Base-by-base conservation (phyloP, 2,329 filamentous ascomycete species). In the Thelonectria blattea region DNA sequence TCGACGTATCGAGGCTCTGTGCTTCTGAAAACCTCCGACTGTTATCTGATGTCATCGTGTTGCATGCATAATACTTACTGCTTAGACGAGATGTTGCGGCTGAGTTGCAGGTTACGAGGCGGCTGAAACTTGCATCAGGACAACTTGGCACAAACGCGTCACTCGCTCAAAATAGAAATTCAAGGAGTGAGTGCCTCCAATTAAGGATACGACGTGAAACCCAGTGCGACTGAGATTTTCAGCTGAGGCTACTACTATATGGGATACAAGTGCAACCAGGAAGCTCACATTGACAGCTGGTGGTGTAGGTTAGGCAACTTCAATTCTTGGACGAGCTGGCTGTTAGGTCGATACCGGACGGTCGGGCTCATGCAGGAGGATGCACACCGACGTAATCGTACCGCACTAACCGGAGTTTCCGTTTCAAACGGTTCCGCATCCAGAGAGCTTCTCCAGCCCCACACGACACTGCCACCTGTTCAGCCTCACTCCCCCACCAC, bases 401-500 rank as follows among this genome's bases (percentile, higher is more conserved):
- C 47, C 18, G 5, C 39, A 45, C 54, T 56, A 56, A 51, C 54
- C 24, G 34, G 5, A 5, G 14, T 12, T 11, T 17, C 12, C 20
- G 27, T 1, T 24, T 34, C 39, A 5, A 10, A 12, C 22, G 3
- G 17, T 49, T 10, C 37, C 46, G 22, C 27, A 45, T 37, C 22
- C 6, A 55, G 52, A 48, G 39, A 53, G 32, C 54, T 47, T 52
- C 54, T 24, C 39, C 32, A 27, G 55, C 64, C 62, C 58, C 63
- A 65, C 56, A 52, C 24, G 47, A 52, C 55, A 54, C 58, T 56
- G 56, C 58, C 63, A 70, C 62, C 48, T 60, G 37, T 58, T 62
- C 65, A 71, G 69, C 69, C 69, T 71, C 69, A 62, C 51, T 68
- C 60, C 62, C 72, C 72, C 72, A 61, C 72, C 67, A 68, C 67